phyloP scores from a whole-genome alignment of 106 monocot genomes.

The Narthecium ossifragum region DNA sequence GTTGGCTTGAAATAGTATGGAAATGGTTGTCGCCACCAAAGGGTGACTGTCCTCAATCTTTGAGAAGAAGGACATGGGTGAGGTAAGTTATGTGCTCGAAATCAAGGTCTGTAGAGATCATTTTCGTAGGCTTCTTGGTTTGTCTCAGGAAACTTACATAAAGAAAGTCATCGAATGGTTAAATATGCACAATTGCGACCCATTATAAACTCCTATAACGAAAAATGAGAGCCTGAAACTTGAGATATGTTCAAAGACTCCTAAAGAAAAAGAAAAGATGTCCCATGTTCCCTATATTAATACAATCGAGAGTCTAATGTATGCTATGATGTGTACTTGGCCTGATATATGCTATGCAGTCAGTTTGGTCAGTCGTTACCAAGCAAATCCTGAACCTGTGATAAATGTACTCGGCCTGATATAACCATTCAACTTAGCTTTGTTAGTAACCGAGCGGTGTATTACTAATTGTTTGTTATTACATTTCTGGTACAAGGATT shows the following conservation, averaged over 20 bases:
- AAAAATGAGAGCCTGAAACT: neutral
- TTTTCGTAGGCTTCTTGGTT: neutral
- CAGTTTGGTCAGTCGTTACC: neutral
- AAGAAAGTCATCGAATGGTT: neutral
- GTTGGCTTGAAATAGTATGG: too few species aligned
- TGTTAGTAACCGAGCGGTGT: too few species aligned
- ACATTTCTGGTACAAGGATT: too few species aligned
- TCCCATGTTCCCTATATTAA: neutral
- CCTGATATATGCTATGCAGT: neutral
- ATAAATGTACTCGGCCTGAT: too few species aligned
- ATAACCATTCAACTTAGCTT: too few species aligned
- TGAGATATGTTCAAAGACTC: neutral
- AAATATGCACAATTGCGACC: neutral
- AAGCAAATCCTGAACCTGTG: too few species aligned
- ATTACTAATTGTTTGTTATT: too few species aligned
- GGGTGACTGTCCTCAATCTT: neutral
- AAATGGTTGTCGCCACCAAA: neutral
- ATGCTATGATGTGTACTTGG: neutral
- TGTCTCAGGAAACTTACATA: neutral
- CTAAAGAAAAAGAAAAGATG: neutral
- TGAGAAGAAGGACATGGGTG: neutral
- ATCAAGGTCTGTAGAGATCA: neutral
- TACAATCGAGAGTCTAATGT: neutral
- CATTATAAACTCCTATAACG: neutral
- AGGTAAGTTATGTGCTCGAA: neutral